phyloP scores from a whole-genome alignment of 1,284 basidiomycete genomes.

The Blastosporella zonata region DNA sequence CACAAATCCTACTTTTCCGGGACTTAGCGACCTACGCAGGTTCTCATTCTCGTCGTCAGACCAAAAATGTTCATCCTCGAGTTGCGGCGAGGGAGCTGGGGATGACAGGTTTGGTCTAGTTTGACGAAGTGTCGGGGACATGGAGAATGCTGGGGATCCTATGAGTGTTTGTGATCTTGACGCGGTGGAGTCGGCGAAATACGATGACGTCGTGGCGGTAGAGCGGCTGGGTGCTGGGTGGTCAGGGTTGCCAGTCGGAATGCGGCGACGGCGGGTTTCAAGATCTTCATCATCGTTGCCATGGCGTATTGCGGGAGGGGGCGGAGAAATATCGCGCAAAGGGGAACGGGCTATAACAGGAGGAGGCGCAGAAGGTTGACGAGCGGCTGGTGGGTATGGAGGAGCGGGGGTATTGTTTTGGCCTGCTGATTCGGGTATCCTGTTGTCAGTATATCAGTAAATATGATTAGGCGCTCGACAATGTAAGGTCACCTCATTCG shows the following conservation, averaged over 20 bases:
- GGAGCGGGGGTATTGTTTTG: conserved; percentile 15
- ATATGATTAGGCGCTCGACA: background rate
- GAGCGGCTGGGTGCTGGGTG: conserved; percentile 10
- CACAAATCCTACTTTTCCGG: conserved; percentile 5
- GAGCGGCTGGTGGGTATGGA: conserved; percentile 10
- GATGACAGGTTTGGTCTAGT: conserved; percentile 10
- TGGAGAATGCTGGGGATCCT: conserved; percentile 6
- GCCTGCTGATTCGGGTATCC: conserved; percentile 25
- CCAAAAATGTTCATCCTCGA: conserved; percentile 19
- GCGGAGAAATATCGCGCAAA: conserved; percentile 42
- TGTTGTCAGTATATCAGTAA: conserved; percentile 9
- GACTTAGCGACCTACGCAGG: conserved; percentile 7
- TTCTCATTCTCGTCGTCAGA: conserved; percentile 10
- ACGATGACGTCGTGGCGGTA: conserved; percentile 16
- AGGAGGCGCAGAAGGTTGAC: conserved; percentile 4
- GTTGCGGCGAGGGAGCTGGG: conserved; percentile 9
- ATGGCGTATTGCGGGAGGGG: conserved; percentile 25
- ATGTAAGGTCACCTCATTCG: conserved; percentile 55
- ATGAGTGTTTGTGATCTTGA: conserved; percentile 10
- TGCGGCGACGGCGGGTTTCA: conserved; percentile 36
- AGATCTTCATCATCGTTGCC: conserved; percentile 43
- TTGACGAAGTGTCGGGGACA: conserved; percentile 17
- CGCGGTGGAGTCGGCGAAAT: conserved; percentile 12
- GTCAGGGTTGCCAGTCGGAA: conserved; percentile 23
- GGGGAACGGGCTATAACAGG: conserved; percentile 33